Percentiles rank a stretch among this genome's conserved stretches.
Conservation (phyloP, 2,329 filamentous ascomycete species). For the Ophiostoma quercus region DNA sequence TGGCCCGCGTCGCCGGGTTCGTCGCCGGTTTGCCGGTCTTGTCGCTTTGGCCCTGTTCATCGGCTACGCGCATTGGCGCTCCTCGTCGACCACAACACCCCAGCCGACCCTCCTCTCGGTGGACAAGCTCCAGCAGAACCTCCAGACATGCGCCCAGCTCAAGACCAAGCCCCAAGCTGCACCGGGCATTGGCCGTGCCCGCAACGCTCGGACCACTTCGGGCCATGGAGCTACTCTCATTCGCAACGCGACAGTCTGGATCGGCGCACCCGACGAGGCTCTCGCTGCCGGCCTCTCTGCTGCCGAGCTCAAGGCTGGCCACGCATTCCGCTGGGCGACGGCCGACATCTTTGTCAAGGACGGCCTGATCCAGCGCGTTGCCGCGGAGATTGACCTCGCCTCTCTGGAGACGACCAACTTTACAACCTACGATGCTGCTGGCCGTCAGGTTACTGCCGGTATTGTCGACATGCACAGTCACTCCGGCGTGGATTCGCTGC, state of each 20-base stretch:
- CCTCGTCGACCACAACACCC: conserved; percentile 6
- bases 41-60: conserved; percentile 47
- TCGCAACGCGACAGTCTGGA: conserved; percentile 62
- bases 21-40: conserved; percentile 41
- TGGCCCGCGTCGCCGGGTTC: conserved; percentile 37
- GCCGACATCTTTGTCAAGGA: conserved; percentile 58
- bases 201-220: conserved; percentile 56
- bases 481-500: conserved; percentile 55
- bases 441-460: conserved; percentile 58
- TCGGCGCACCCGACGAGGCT: conserved; percentile 49
- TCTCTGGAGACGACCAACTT: background rate
- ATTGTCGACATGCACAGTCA: conserved; percentile 71
- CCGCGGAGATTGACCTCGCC: conserved; percentile 37
- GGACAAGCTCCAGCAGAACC: conserved; percentile 49
- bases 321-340: conserved; percentile 54
- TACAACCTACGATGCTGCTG: conserved; percentile 49
- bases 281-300: conserved; percentile 47
- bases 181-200: conserved; percentile 50
- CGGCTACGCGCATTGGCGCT: conserved; percentile 42
- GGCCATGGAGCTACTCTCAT: conserved; percentile 58
- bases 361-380: conserved; percentile 56
- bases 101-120: conserved; percentile 40
- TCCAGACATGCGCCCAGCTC: conserved; percentile 52
- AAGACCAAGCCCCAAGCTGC: conserved; percentile 52
- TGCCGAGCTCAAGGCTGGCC: conserved; percentile 52